Percentiles rank a stretch among this genome's conserved stretches.
phyloP scores from a whole-genome alignment of 2,329 filamentous ascomycete species.

The Colletotrichum sp. region DNA sequence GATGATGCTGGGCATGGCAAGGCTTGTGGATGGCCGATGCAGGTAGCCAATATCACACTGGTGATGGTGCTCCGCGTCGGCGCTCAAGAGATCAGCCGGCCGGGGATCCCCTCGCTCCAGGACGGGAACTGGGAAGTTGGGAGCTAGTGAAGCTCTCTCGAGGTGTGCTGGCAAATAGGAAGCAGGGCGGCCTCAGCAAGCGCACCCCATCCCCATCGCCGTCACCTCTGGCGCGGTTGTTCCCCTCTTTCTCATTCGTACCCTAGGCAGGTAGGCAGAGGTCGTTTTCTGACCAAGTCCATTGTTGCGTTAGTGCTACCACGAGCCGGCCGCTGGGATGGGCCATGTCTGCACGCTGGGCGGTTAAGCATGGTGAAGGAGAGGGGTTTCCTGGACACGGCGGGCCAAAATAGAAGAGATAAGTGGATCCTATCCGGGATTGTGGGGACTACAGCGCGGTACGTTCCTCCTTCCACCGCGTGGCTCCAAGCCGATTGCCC shows the following conservation, averaged over 20 bases:
- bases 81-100: conserved; percentile 12
- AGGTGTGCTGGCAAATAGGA: conserved; percentile 15
- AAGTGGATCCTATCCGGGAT: background rate
- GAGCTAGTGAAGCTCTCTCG: background rate
- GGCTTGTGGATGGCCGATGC: conserved; percentile 22
- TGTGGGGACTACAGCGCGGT: conserved; percentile 1
- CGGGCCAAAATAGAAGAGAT: conserved; percentile 15
- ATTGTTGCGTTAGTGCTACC: conserved; percentile 12
- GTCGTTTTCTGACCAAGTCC: background rate
- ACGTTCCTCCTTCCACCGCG: background rate
- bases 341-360: conserved; percentile 19
- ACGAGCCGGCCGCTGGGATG: conserved; percentile 15
- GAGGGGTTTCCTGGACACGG: conserved; percentile 7
- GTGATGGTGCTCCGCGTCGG: conserved; percentile 13
- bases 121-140: background rate
- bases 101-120: conserved; percentile 10
- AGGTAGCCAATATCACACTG: conserved; percentile 22
- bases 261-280: background rate
- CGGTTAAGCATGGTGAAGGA: conserved; percentile 23
- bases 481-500: background rate
- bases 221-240: conserved; percentile 1
- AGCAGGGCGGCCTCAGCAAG: background rate
- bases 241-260: background rate
- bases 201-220: background rate
- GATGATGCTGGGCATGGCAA: background rate